Conservation (phyloP, 768 basidiomycete genomes). For the Boletus rubescentipes region DNA sequence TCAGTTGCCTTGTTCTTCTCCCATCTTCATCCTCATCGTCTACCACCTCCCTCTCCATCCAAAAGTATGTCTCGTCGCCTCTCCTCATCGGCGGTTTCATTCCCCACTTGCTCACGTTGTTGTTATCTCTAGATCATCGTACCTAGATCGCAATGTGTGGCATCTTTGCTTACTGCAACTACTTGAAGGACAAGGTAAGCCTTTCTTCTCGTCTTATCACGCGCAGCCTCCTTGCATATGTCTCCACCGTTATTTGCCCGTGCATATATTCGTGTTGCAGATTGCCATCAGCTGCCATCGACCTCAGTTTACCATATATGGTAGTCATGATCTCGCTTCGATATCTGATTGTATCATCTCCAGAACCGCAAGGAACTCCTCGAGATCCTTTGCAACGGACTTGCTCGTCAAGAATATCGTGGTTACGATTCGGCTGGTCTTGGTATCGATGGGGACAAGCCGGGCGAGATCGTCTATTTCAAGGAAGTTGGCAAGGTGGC, state of each 20-base stretch:
- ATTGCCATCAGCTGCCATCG: neutral
- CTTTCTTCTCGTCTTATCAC: neutral
- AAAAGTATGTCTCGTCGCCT: slow-evolving; percentile 9
- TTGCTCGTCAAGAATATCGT: slow-evolving; percentile 95
- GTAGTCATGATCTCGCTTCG: slow-evolving; percentile 11
- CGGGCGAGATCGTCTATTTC: slow-evolving; percentile 77
- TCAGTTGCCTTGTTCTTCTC: slow-evolving; percentile 8
- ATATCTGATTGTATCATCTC: slow-evolving; percentile 8
- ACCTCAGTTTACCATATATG: slow-evolving; percentile 24
- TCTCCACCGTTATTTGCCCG: neutral
- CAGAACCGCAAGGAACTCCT: slow-evolving; percentile 89
- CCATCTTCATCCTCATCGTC: slow-evolving; percentile 24
- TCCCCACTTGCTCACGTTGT: neutral
- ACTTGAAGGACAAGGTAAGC: slow-evolving; percentile 88
- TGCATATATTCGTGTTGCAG: slow-evolving; percentile 10
- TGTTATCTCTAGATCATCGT: slow-evolving; percentile 1
- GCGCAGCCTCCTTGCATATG: neutral
- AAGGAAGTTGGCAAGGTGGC: slow-evolving; percentile 99
- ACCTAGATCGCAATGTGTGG: slow-evolving; percentile 68
- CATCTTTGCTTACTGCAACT: slow-evolving; percentile 96
- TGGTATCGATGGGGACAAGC: slow-evolving; percentile 88
- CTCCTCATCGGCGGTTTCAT: neutral
- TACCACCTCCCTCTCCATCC: slow-evolving; percentile 1
- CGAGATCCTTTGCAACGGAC: slow-evolving; percentile 86
- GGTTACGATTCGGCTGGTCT: slow-evolving; percentile 96